phyloP scores from a whole-genome alignment of 1,139 yeast genomes.

The Geotrichum histeridarum region DNA sequence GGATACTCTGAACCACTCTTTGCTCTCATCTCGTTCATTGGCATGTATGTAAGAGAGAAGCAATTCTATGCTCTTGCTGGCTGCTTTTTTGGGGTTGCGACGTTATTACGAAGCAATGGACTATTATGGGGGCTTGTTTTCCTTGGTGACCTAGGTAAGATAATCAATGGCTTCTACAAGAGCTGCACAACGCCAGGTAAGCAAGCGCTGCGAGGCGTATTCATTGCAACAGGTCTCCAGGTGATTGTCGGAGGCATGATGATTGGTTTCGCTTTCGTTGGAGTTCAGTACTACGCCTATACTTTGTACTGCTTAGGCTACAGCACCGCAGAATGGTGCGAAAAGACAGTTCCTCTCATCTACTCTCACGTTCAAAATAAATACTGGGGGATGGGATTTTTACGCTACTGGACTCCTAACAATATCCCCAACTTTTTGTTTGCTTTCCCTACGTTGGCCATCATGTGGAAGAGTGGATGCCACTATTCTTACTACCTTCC shows the following conservation, averaged over 20 bases:
- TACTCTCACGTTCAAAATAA: conserved; percentile 69
- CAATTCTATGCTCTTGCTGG: conserved; percentile 51
- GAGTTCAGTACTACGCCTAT: conserved; percentile 53
- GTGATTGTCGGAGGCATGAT: conserved; percentile 51
- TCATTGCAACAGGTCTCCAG: background rate
- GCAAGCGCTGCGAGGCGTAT: background rate
- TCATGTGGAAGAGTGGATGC: conserved; percentile 38
- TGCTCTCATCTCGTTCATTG: conserved; percentile 58
- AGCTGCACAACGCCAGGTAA: conserved; percentile 23
- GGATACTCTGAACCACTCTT: conserved; percentile 77
- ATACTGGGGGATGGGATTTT: conserved; percentile 83
- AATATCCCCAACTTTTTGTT: conserved; percentile 82
- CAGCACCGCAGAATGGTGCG: conserved; percentile 74
- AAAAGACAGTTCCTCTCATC: conserved; percentile 50
- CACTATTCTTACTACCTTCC: conserved; percentile 9
- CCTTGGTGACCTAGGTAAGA: conserved; percentile 47
- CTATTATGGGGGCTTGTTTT: conserved; percentile 65
- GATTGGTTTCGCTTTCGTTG: conserved; percentile 46
- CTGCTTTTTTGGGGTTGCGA: conserved; percentile 50
- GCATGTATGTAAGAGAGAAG: conserved; percentile 46
- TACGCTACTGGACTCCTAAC: conserved; percentile 72
- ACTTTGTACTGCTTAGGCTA: conserved; percentile 52
- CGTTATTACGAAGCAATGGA: conserved; percentile 70
- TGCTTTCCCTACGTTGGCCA: conserved; percentile 59
- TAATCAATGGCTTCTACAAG: conserved; percentile 14